These are phyloP conservation scores for Venturia effusa DNA, from an alignment of 2,329 filamentous ascomycete genomes.

Conservation along the genomic window DNA sequence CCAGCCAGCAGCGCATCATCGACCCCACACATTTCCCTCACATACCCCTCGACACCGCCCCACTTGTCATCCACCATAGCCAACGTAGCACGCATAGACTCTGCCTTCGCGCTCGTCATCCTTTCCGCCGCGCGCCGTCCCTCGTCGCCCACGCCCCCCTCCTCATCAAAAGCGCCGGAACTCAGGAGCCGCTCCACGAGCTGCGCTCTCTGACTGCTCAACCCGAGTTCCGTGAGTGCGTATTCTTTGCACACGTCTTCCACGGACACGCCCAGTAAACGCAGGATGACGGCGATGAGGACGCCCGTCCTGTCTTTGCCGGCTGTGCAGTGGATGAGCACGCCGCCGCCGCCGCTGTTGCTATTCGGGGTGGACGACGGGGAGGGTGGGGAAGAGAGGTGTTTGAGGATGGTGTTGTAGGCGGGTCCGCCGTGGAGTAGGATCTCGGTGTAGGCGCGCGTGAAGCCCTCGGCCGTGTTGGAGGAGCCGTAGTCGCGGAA, in stretches of 20 bases:
- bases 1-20: slow-evolving; percentile 41
- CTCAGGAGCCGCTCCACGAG: slow-evolving; percentile 42
- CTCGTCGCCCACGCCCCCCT: too few species aligned
- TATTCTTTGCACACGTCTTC: slow-evolving; percentile 57
- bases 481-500: slow-evolving; percentile 49
- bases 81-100: slow-evolving; percentile 41
- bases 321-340: slow-evolving; percentile 56
- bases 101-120: slow-evolving; percentile 30
- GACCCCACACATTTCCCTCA: slow-evolving; percentile 48
- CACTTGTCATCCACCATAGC: slow-evolving; percentile 48
- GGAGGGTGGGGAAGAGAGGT: slow-evolving; percentile 33
- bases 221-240: slow-evolving; percentile 51
- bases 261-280: slow-evolving; percentile 51
- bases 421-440: slow-evolving; percentile 41
- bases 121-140: slow-evolving; percentile 20
- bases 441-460: slow-evolving; percentile 53
- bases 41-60: slow-evolving; percentile 54
- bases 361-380: slow-evolving; percentile 21
- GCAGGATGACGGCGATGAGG: slow-evolving; percentile 53
- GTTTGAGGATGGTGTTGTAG: slow-evolving; percentile 48
- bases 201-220: slow-evolving; percentile 33
- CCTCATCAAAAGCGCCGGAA: slow-evolving; percentile 16
- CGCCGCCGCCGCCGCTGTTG: too few species aligned
- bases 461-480: slow-evolving; percentile 43
- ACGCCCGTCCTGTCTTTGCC: slow-evolving; percentile 72